Base-by-base conservation (phyloP, 2,329 filamentous ascomycete genomes). In the Fulvia fulva region DNA sequence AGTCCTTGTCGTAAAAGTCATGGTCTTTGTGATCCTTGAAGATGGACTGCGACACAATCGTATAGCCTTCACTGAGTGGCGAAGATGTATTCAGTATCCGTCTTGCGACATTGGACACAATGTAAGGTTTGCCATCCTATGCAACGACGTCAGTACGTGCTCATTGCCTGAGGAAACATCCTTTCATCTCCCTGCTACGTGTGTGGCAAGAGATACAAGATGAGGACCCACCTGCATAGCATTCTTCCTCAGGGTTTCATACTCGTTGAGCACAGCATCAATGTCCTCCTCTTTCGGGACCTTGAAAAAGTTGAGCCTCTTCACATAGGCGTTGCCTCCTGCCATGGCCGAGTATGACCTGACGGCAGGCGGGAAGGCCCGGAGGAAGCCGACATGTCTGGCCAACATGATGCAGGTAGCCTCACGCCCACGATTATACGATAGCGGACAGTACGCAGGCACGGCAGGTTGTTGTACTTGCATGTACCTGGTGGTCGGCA, bases 91-190 rank as follows among this genome's bases (percentile, higher is more conserved):
- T 70, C 43, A 68, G 34, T 28, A 70, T 58, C 22, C 59, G 60
- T 11, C 65, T 55, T 16, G 66, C 62, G 12, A 62, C 63, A 30
- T 69, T 70, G 57, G 79, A 80, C 41, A 84, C 73, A 65, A 91
- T 88, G 71, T 90, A 91, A 0, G 85, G 85, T 69, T 87, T 84
- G 61, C 86, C 87, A 65, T 88, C 80, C 87, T 90, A 52, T 21
- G 50, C 1, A 41, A 59, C 34, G 16, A 22, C 14, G 44, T 45
- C 30, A 51, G 28, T 41, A 25, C 25, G 44, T 25, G 44, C 44
- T 25, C 12, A 12, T 25, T 8, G 21, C 11, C n/a, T 9, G 3
- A 16, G 44, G 12, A 23, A 8, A 12, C 23, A 5, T 47, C 21
- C 21, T 23, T 8, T 5, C 21, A 47, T 23, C 44, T 47, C 9